A percentile compares a stretch with the other conserved stretches of the same genome.
These are phyloP conservation scores for Pestalotiopsis sp. DNA, from an alignment of 2,329 filamentous ascomycete genomes.

Conservation along the genomic window DNA sequence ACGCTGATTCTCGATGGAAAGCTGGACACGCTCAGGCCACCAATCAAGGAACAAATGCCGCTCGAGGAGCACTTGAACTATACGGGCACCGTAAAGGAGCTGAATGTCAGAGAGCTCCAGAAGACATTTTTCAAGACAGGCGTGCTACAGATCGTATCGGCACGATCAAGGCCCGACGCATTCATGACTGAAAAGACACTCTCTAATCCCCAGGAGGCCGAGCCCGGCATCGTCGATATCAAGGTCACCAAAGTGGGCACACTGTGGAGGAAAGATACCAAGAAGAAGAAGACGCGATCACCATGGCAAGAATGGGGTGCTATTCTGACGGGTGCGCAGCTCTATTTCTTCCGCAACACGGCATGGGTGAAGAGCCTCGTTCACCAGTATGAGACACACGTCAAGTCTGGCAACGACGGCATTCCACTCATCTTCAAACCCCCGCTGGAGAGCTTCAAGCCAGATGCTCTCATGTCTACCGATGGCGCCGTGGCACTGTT, in stretches of 20 bases:
- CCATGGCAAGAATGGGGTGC: conserved; percentile 99
- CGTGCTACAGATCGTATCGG: conserved; percentile 91
- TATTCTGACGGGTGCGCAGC: conserved; percentile 91
- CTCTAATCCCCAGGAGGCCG: conserved; percentile 81
- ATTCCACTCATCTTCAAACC: conserved; percentile 88
- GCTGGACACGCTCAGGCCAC: conserved; percentile 79
- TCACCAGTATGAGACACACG: conserved; percentile 81
- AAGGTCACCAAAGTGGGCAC: conserved; percentile 96
- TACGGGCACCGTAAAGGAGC: conserved; percentile 71
- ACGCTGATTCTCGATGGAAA: conserved; percentile 90
- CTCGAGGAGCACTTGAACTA: conserved; percentile 92
- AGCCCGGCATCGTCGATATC: conserved; percentile 93
- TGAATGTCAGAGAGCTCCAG: conserved; percentile 82
- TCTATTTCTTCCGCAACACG: conserved; percentile 95
- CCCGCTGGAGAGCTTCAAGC: conserved; percentile 88
- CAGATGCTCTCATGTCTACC: conserved; percentile 90
- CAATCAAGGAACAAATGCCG: conserved; percentile 88
- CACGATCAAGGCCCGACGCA: conserved; percentile 88
- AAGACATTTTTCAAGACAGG: conserved; percentile 90
- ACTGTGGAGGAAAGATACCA: conserved; percentile 90
- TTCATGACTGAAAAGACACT: conserved; percentile 89
- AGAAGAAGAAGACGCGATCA: conserved; percentile 91
- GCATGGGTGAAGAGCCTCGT: conserved; percentile 91
- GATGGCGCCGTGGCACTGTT: conserved; percentile 88
- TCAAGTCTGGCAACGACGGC: conserved; percentile 75